Evolutionary conservation across 2,329 filamentous ascomycete genomes (phyloP).

Genomic region (Dryadomyces quercus-mongolicae): DNA sequence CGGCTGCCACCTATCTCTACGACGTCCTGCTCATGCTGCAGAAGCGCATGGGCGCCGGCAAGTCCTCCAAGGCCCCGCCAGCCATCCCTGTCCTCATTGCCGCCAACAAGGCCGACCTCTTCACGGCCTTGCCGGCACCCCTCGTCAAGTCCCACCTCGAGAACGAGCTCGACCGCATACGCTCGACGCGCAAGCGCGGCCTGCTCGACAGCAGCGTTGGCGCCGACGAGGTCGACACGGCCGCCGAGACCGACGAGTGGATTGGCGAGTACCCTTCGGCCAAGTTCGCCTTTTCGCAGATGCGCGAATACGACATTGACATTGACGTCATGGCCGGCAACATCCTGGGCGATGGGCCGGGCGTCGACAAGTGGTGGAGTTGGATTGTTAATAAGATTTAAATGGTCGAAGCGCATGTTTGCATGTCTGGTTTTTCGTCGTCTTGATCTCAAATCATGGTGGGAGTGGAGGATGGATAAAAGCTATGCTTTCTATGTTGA

Average conservation of each 20-base stretch:
- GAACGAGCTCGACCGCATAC: conserved; percentile 66
- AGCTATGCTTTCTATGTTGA: background rate
- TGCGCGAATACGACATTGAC: conserved; percentile 71
- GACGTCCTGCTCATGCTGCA: conserved; percentile 78
- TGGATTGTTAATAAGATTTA: conserved; percentile 75
- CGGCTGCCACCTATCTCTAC: conserved; percentile 76
- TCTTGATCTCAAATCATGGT: too few species aligned
- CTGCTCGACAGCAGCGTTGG: conserved; percentile 72
- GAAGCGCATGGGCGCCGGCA: conserved; percentile 36
- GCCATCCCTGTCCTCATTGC: conserved; percentile 69
- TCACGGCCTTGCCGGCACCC: conserved; percentile 73
- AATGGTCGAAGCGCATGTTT: too few species aligned
- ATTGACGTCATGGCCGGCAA: conserved; percentile 70
- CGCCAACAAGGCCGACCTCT: conserved; percentile 92
- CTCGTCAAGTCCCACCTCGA: conserved; percentile 68
- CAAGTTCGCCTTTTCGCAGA: conserved; percentile 66
- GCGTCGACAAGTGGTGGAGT: conserved; percentile 74
- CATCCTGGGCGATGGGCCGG: conserved; percentile 51
- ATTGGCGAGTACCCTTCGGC: conserved; percentile 70
- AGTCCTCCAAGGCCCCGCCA: conserved; percentile 36
- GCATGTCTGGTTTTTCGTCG: too few species aligned
- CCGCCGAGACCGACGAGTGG: conserved; percentile 64
- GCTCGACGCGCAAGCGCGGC: conserved; percentile 65
- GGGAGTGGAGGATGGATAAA: background rate
- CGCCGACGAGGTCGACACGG: conserved; percentile 35